Percentiles rank a stretch among this genome's conserved stretches.
Evolutionary conservation across 441 rosid genomes (phyloP).

Genomic region (Aleurites moluccanus): DNA sequence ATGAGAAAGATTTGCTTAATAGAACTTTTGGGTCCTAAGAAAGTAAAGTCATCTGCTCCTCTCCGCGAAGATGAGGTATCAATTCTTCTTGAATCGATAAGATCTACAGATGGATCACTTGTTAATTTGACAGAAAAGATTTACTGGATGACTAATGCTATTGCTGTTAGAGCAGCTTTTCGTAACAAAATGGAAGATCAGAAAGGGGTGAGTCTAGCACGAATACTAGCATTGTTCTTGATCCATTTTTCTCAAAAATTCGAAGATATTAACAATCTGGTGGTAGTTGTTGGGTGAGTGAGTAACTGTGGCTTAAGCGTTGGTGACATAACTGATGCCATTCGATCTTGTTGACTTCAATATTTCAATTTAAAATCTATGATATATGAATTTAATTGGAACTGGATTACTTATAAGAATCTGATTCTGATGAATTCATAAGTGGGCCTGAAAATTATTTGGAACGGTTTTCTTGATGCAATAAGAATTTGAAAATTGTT

Average conservation of each 20-base stretch:
- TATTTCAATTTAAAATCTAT: not conserved
- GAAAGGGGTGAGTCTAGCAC: constrained; percentile 37
- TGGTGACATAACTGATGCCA: constrained; percentile 28
- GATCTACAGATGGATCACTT: not conserved
- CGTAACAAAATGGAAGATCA: constrained; percentile 20
- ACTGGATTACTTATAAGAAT: not conserved
- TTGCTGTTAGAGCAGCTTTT: constrained; percentile 6
- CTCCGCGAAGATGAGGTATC: constrained; percentile 26
- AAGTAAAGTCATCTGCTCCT: constrained; percentile 14
- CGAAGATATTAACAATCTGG: constrained; percentile 33
- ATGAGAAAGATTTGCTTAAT: constrained; percentile 18
- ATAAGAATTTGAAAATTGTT: too few relatives aligned
- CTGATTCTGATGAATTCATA: not conserved
- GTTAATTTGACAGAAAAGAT: constrained; percentile 17
- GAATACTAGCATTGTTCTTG: constrained; percentile 16
- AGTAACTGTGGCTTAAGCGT: constrained; percentile 6
- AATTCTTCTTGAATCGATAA: constrained; percentile 5
- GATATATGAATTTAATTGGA: constrained; percentile 3
- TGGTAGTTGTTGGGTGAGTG: constrained; percentile 1
- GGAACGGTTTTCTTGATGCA: too few relatives aligned
- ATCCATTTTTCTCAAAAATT: constrained; percentile 14
- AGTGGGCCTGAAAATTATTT: not conserved
- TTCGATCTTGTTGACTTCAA: constrained; percentile 2
- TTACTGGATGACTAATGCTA: constrained; percentile 10
- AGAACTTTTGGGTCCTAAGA: constrained; percentile 18